A percentile compares a stretch with the other conserved stretches of the same genome.
Conservation (phyloP, 2,329 filamentous ascomycete species). For the Sarocladiaceae sp. region DNA sequence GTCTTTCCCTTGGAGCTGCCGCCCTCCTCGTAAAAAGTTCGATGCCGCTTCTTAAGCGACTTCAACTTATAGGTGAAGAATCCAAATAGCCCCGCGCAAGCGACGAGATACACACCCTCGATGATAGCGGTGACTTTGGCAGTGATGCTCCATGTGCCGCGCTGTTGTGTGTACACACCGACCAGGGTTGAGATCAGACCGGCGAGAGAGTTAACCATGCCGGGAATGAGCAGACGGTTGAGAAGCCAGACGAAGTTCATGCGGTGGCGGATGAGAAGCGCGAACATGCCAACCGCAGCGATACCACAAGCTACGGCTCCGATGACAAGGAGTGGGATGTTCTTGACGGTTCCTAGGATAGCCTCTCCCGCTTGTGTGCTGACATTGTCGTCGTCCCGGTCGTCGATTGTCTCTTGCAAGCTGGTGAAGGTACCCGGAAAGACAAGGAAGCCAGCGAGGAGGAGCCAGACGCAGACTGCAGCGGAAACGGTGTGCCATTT, state of each 20-base stretch:
- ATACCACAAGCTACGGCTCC: conserved; percentile 37
- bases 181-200: conserved; percentile 46
- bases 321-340: conserved; percentile 38
- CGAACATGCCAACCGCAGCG: conserved; percentile 29
- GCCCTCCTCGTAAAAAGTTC: conserved; percentile 16
- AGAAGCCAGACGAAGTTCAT: conserved; percentile 51
- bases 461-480: conserved; percentile 35
- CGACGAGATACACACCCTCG: conserved; percentile 23
- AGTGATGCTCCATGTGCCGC: conserved; percentile 39
- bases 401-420: conserved; percentile 23
- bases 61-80: conserved; percentile 21
- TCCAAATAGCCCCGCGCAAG: conserved; percentile 24
- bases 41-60: conserved; percentile 25
- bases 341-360: conserved; percentile 21
- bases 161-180: conserved; percentile 43
- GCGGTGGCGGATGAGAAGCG: conserved; percentile 39
- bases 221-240: conserved; percentile 44
- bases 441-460: conserved; percentile 49
- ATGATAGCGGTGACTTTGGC: conserved; percentile 31
- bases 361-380: conserved; percentile 12
- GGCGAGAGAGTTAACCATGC: conserved; percentile 41
- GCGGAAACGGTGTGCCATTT: conserved; percentile 42
- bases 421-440: conserved; percentile 48
- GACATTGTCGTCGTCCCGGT: conserved; percentile 14
- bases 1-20: not conserved